Evolutionary conservation across 2,329 filamentous ascomycete species (phyloP), one percentile per base, ranked within the genome.

Genomic region (Chaetomium globosum): DNA sequence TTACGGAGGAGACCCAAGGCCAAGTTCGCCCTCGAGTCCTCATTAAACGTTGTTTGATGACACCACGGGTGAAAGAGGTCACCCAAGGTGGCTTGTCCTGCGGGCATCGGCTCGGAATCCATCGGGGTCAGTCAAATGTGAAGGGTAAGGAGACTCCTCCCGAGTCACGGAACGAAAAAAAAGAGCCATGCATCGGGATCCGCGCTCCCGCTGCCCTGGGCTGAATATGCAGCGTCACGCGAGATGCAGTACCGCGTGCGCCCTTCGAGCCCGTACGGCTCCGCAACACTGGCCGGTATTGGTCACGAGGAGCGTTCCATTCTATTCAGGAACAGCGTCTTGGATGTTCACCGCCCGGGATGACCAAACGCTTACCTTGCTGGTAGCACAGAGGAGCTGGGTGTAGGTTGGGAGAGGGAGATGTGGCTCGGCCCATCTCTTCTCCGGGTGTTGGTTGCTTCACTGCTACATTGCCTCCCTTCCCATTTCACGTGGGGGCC

Each of bases 201-300:
- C 31, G 52, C 30, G 30, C n/a, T 55, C 52, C 52, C 30, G 30
- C 12, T 21, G 19, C 31, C 26, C 43, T 4, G 9, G 43, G 33
- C 58, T 61, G 49, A 53, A 31, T 16, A 30, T 23, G 48, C 31
- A 60, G 46, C 7, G 48, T 60, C 52, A 23, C 56, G 53, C 48
- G n/a, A 31, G 46, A 51, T 10, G 30, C 21, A 43, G 28, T 43
- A 30, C 31, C 13, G 33, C 48, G 28, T n/a, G 52, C 26, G 13
- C 13, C 13, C 23, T 48, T 48, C 26, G 19, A 12, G 23, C 12
- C 16, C 16, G 52, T 55, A n/a, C 52, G 4, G 23, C 52, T 10
- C 5, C 13, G n/a, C 28, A 10, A 21, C 33, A 5, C 21, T 4
- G 33, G 31, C 12, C 39, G 16, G 54, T 36, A 43, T 43, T 56